Base-by-base conservation (phyloP, 176 grass and related monocot species). In the Alopecurus myosuroides region DNA sequence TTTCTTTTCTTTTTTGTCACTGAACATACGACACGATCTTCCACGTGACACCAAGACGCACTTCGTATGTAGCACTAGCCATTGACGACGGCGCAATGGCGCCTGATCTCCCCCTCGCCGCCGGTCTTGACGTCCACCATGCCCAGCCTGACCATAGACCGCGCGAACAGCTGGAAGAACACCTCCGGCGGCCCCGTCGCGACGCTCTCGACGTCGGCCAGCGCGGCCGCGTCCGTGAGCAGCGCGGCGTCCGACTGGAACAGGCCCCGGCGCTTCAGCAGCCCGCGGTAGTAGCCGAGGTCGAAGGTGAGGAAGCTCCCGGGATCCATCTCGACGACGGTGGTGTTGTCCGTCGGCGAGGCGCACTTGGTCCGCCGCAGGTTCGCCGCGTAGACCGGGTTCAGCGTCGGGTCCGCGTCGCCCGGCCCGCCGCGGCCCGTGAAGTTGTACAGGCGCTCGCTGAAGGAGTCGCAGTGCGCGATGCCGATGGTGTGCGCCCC, bases 401-500 rank as follows among this genome's bases (percentile, higher is more conserved):
- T 91, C 40, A 99, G 76, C 9, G 91, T 86, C 41, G 91, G 97
- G 42, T 99, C 97, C 6, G 88, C 81, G 45, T 88, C 89, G 0
- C 9, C 41, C 4, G 76, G 63, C 0, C 82, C 91, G 7, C 89
- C 88, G 26, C 77, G 82, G 0, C 91, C 93, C 13, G 97, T 94
- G 81, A 98, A 98, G 86, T 98, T 98, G 81, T 96, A 99, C 2
- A 96, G 86, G 0, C 91, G 87, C 31, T 91, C 20, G 29, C 29
- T 86, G 85, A 96, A 94, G 34, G 55, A 86, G 46, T 75, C 39
- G 74, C 93, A 96, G 88, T 94, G 91, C 2, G 63, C 69, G 31
- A 99, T 90, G 77, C 97, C 93, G 55, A 99, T 96, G 10, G 97
- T 96, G 88, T 99, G 97, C 61, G 88, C 89, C 26, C 93, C 97